A percentile compares a stretch with the other conserved stretches of the same genome.
These are phyloP conservation scores for Fomitopsis schrenkii DNA, from an alignment of 1,284 basidiomycete genomes.

Conservation along the genomic window DNA sequence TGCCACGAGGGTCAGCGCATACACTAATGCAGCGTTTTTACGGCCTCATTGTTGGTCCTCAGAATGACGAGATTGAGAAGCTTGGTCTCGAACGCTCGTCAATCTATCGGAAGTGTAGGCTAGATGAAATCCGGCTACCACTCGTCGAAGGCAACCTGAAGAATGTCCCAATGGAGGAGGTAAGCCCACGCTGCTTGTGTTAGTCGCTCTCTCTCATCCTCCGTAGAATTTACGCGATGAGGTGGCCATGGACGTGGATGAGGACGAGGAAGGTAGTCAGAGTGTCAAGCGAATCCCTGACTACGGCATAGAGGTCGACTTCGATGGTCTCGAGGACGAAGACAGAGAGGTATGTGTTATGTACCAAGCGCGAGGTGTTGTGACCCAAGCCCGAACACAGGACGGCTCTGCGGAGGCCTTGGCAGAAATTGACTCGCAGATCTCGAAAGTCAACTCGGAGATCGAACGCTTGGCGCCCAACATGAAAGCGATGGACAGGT, in stretches of 20 bases:
- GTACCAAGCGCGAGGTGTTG: neutral
- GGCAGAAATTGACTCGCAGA: conserved; percentile 75
- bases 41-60: neutral
- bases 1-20: conserved; percentile 56
- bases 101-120: conserved; percentile 87
- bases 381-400: conserved; percentile 28
- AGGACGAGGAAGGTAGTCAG: conserved; percentile 77
- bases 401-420: conserved; percentile 66
- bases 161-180: conserved; percentile 94
- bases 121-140: conserved; percentile 91
- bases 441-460: conserved; percentile 72
- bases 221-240: conserved; percentile 74
- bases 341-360: conserved; percentile 64
- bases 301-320: conserved; percentile 92
- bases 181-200: conserved; percentile 26
- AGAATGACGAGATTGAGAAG: conserved; percentile 96
- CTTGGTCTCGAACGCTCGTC: conserved; percentile 82
- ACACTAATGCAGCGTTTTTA: neutral
- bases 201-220: neutral
- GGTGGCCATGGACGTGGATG: conserved; percentile 88
- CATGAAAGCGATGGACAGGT: conserved; percentile 92
- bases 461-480: conserved; percentile 96
- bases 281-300: conserved; percentile 69
- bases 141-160: conserved; percentile 74
- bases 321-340: conserved; percentile 76